Evolutionary conservation across 345 rosid genomes (phyloP), one percentile per base, ranked within the genome.

Genomic region (Salix brachista): DNA sequence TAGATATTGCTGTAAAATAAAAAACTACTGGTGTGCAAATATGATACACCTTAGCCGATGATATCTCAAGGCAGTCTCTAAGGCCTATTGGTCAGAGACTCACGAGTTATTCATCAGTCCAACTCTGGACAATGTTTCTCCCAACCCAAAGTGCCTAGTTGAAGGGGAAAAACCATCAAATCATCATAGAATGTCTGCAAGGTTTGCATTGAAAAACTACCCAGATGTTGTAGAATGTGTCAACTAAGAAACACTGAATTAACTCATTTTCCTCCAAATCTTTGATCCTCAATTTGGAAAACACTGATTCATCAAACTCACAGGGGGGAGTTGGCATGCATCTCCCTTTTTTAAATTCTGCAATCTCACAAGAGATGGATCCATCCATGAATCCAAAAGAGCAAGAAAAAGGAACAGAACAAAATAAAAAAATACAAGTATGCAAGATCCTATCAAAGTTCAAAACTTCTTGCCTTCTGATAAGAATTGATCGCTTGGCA

Each of bases 401-500:
- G 32, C 8, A 44, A 32, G 36, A 4, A 60, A 73, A 48, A 77
- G 46, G 58, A 26, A 54, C 32, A 42, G 61, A 13, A 54, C 54
- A 71, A 72, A 76, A 58, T 28, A 68, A 39, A 48, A 70, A 9
- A 67, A 62, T 41, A 42, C 21, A 75, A 74, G 50, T 62, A 60
- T 16, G 62, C 67, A 6, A 60, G 56, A 69, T 52, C 30, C 3
- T 67, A 58, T 65, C 37, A 6, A 72, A 71, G 23, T 52, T 54
- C 66, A 72, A 76, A 77, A 68, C 50, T 76, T 69, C 91, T 90
- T 86, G 83, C 99, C 99, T 91, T 91, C 80, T 41, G 96, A 85
- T 67, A 73, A 73, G 78, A 95, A 91, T 73, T 91, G 99, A 56
- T 84, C 88, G 85, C 98, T 91, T 46, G 91, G 92, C 81, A 82